These are phyloP conservation scores for Trichoderma simmonsii DNA, from an alignment of 2,329 filamentous ascomycete species.

Conservation along the genomic window DNA sequence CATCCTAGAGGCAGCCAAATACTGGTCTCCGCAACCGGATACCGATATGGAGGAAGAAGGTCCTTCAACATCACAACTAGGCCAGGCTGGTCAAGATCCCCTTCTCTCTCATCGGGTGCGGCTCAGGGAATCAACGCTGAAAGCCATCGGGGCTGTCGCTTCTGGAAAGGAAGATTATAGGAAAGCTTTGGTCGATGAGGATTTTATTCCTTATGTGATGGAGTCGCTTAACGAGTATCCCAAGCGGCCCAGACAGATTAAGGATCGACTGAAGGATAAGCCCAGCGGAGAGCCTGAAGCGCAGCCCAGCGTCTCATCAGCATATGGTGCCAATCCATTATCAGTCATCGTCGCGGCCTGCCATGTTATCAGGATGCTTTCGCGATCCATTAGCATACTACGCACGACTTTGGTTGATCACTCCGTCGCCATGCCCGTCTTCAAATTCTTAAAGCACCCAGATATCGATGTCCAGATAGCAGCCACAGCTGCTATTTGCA, in stretches of 20 bases:
- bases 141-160: slow-evolving; percentile 77
- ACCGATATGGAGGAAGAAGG: slow-evolving; percentile 34
- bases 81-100: slow-evolving; percentile 58
- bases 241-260: slow-evolving; percentile 45
- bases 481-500: slow-evolving; percentile 79
- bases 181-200: slow-evolving; percentile 76
- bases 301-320: slow-evolving; percentile 33
- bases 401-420: slow-evolving; percentile 86
- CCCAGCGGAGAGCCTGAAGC: slow-evolving; percentile 28
- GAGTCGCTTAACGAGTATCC: slow-evolving; percentile 67
- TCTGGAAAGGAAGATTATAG: slow-evolving; percentile 80
- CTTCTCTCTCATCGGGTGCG: slow-evolving; percentile 66
- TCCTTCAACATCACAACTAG: slow-evolving; percentile 48
- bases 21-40: slow-evolving; percentile 41
- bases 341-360: slow-evolving; percentile 82
- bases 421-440: slow-evolving; percentile 73
- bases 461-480: slow-evolving; percentile 80
- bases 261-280: slow-evolving; percentile 42
- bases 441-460: slow-evolving; percentile 69
- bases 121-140: slow-evolving; percentile 71
- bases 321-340: slow-evolving; percentile 70
- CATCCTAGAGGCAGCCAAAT: slow-evolving; percentile 29
- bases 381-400: slow-evolving; percentile 78
- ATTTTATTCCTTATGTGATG: slow-evolving; percentile 76
- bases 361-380: slow-evolving; percentile 74